Base-by-base conservation (phyloP, 768 basidiomycete species). In the Phlebiopsis flavidoalba region DNA sequence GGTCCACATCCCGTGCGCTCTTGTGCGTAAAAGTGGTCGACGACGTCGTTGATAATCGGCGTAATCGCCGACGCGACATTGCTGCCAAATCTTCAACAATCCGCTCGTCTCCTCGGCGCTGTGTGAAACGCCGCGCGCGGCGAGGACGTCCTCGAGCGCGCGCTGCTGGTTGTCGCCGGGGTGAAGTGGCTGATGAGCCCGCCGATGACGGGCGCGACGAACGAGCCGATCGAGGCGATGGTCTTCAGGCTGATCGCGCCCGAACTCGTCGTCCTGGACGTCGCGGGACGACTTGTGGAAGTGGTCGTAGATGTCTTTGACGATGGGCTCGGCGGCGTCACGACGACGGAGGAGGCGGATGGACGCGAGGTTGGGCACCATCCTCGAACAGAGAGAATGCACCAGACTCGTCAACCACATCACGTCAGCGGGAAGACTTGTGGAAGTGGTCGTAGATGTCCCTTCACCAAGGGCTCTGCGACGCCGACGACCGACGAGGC, bases 211-310 rank as follows among this genome's bases (percentile, higher is more conserved):
- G 59, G 59, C 26, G 53, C 53, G 19, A 22, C 53, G 35, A 54
- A 54, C 3, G 59, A 60, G 15, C 26, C 49, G 53, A 54, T 47
- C 17, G 52, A 43, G 24, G 46, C 59, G 45, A 45, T 45, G 17
- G 59, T 60, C 14, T 43, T 43, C 37, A 60, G 59, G 17, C 43
- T 53, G n/a, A 58, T 48, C 8, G 57, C 57, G 49, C 57, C 57
- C 33, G 47, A n/a, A 46, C 26, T 58, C 47, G 40, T 57, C 55
- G 17, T n/a, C 22, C 19, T 3, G 51, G 52, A 21, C 51, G 14
- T 43, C 37, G 59, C 59, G 51, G 6, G 59, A 37, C 2, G 50
- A 31, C 36, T 60, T 43, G 37, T 60, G 35, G 58, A 59, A 59
- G 37, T 59, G 58, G 45, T 59, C 37, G 8, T 21, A 51, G 49